Conservation (phyloP, 352 stramenopile species). For the Phytophthora tubulina region DNA sequence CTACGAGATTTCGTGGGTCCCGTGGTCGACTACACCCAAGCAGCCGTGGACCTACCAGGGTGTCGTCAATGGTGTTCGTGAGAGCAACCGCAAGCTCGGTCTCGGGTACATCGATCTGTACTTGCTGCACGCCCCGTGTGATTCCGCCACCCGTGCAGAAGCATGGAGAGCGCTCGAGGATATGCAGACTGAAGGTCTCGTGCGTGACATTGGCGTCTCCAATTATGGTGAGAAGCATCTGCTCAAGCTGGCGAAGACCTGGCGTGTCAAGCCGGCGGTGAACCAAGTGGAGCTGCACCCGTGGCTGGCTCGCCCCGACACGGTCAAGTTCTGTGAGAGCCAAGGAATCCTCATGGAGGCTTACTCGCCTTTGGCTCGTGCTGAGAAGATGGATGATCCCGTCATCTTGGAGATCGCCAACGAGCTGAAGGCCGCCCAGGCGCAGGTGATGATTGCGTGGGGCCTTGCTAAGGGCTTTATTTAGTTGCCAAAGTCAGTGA, state of each 20-base stretch:
- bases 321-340: conserved; percentile 12
- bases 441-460: conserved; percentile 22
- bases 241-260: conserved; percentile 9
- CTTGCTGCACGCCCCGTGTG: conserved; percentile 77
- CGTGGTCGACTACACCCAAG: conserved; percentile 4
- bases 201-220: conserved; percentile 90
- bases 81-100: conserved; percentile 67
- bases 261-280: conserved; percentile 13
- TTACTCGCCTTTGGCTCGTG: conserved; percentile 6
- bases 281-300: conserved; percentile 22
- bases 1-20: conserved; percentile 25
- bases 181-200: conserved; percentile 57
- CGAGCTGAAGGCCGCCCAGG: conserved; percentile 3
- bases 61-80: conserved; percentile 57
- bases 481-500: conserved; percentile 15
- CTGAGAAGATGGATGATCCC: conserved; percentile 11
- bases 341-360: conserved; percentile 17
- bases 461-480: conserved; percentile 18
- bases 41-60: conserved; percentile 75
- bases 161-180: conserved; percentile 68
- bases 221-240: conserved; percentile 76
- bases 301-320: not conserved
- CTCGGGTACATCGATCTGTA: conserved; percentile 87
- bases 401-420: conserved; percentile 12
- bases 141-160: conserved; percentile 50